Evolutionary conservation across 768 basidiomycete genomes (phyloP), one percentile per base, ranked within the genome.

Genomic region (Phaffia tasmanica): DNA sequence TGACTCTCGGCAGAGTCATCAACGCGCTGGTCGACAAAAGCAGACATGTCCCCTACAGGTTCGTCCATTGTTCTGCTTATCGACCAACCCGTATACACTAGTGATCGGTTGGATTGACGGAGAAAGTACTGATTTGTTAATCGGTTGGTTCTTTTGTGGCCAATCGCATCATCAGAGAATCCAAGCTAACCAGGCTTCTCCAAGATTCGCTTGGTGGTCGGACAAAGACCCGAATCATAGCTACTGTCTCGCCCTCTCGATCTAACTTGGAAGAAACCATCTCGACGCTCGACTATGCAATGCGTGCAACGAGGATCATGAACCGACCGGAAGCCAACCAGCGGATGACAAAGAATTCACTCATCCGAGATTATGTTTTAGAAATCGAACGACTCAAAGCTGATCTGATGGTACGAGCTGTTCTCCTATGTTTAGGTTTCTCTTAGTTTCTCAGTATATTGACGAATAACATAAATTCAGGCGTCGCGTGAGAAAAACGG

Each of bases 121-220:
- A 2, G 16, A 8, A 54, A 54, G 53, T 27, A 27, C 21, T 54
- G 16, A 54, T 54, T 27, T 8, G 16, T 16, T 19, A 15, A 91
- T 63, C 23, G 48, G 7, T n/a, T n/a, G 9, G 51, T 27, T 23
- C 6, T 51, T 16, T 9, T 23, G 35, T 47, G 49, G 18, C 54
- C 29, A 9, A 57, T 2, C 27, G 2, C n/a, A 8, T 50, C 2
- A n/a, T 9, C 68, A 72, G 72, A 30, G 95, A 99, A 77, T 97
- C 94, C 2, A 98, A 98, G 74, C 86, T 99, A 62, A 99, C 95
- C 18, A 88, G 95, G 47, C 81, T 99, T 14, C 82, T 99, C 4
- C 94, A 98, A 85, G 95, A 99, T 77, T 99, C 95, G n/a, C 81
- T 99, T 5, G 95, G 95, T 7, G 95, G 95, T 0, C 83, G 85